phyloP scores from a whole-genome alignment of 805 yeast species.

The Grigorovia yakushimaensis region DNA sequence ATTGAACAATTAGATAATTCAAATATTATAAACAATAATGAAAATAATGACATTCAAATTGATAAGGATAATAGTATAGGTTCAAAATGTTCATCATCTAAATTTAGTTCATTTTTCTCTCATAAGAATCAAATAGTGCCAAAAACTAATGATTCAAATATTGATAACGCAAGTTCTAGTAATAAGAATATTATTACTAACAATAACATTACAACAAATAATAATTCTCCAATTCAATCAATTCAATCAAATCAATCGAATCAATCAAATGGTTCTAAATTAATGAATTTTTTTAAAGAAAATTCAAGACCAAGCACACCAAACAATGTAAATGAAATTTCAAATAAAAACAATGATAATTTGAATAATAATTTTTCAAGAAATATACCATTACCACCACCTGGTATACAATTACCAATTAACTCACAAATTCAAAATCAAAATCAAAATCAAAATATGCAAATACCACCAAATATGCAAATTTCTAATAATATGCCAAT shows the following conservation, averaged over 20 bases:
- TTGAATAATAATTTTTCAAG: neutral
- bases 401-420: neutral
- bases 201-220: neutral
- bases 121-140: neutral
- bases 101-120: constrained; percentile 30
- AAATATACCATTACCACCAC: constrained; percentile 2
- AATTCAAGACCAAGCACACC: constrained; percentile 5
- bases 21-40: neutral
- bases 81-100: constrained; percentile 21
- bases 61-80: neutral
- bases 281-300: constrained; percentile 25
- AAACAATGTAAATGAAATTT: neutral
- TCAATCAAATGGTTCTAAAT: constrained; percentile 15
- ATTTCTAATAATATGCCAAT: too few relatives aligned
- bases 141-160: neutral
- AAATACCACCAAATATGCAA: too few relatives aligned
- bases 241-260: neutral
- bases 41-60: neutral
- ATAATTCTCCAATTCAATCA: neutral
- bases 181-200: neutral
- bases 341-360: neutral
- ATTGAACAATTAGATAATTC: too few relatives aligned
- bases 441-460: neutral
- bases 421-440: constrained; percentile 1
- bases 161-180: neutral